Percentiles rank a stretch among this genome's conserved stretches.
phyloP scores from a whole-genome alignment of 2,329 filamentous ascomycete genomes.

The Aspergillus uvarum region DNA sequence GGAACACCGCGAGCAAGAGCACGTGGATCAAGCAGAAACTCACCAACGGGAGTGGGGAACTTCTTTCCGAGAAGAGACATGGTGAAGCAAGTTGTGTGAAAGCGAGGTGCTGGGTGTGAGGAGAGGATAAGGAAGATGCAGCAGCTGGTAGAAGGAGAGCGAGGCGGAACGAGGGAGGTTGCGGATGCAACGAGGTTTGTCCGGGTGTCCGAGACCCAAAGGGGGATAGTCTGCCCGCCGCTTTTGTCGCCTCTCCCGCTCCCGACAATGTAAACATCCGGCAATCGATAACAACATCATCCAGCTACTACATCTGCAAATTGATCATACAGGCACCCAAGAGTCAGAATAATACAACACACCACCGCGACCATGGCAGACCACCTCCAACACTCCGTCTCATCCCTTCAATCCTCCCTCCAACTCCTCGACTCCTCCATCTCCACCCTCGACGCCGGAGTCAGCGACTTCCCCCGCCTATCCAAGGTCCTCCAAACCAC shows the following conservation, averaged over 20 bases:
- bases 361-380: slow-evolving; percentile 33
- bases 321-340: too few species aligned
- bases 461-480: slow-evolving; percentile 63
- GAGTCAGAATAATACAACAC: not conserved
- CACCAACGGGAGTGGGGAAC: slow-evolving; percentile 76
- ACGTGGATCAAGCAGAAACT: slow-evolving; percentile 39
- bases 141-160: slow-evolving; percentile 27
- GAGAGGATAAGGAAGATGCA: slow-evolving; percentile 24
- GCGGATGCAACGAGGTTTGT: slow-evolving; percentile 41
- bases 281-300: not conserved
- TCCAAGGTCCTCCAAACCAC: slow-evolving; percentile 64
- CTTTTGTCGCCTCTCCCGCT: slow-evolving; percentile 27
- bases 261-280: slow-evolving; percentile 26
- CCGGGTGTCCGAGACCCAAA: slow-evolving; percentile 27
- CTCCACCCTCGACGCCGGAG: slow-evolving; percentile 60
- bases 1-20: not conserved
- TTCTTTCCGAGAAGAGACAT: slow-evolving; percentile 84
- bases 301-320: not conserved
- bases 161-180: slow-evolving; percentile 26
- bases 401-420: slow-evolving; percentile 61
- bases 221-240: slow-evolving; percentile 22
- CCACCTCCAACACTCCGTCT: slow-evolving; percentile 60
- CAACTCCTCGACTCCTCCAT: slow-evolving; percentile 63
- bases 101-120: slow-evolving; percentile 28
- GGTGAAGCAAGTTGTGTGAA: slow-evolving; percentile 47